Evolutionary conservation across 108 stramenopile genomes (phyloP), one percentile per base, ranked within the genome.

Genomic region (Bacterosira constricta): DNA sequence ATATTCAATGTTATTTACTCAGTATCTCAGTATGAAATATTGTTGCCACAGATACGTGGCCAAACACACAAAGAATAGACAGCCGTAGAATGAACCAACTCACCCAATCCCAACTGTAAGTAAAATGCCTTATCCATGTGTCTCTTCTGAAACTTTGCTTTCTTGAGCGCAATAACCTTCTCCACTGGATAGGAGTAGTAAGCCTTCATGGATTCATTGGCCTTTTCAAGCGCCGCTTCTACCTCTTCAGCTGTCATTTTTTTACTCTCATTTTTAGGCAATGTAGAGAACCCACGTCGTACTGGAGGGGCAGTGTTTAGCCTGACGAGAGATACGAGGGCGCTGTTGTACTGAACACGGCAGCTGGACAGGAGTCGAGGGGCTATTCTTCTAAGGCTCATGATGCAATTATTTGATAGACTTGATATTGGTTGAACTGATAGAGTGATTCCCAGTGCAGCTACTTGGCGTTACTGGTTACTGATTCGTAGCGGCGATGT

Each of bases 141-240:
- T 45, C 70, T 31, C 23, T 55, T 56, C 62, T 68, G 49, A 39
- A 76, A 79, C 36, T 41, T 53, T 15, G 60, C 73, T 29, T 79
- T 87, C 63, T 87, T 88, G 36, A 63, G 54, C 35, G 81, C 61
- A 49, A 77, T 78, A 13, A 86, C 87, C 52, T 79, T 80, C 27
- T 68, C 77, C 21, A 61, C 80, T 15, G 90, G 83, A 67, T 88
- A 85, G n/a, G 80, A 57, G 36, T 83, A 82, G 52, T 91, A 91
- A 3, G 66, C 77, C 51, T 82, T 77, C 90, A 93, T 90, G 44
- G 69, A 47, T 36, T 77, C 77, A 45, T 91, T 89, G 12, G 92
- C 92, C 35, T 88, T 78, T 15, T 60, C 56, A n/a, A 87, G 57
- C 4, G 71, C 73, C 51, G 64, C 68, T 8, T 88, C 73, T 15